Evolutionary conservation across 2,329 filamentous ascomycete genomes (phyloP), one percentile per base, ranked within the genome.

Genomic region (Colletotrichum chrysophilum): DNA sequence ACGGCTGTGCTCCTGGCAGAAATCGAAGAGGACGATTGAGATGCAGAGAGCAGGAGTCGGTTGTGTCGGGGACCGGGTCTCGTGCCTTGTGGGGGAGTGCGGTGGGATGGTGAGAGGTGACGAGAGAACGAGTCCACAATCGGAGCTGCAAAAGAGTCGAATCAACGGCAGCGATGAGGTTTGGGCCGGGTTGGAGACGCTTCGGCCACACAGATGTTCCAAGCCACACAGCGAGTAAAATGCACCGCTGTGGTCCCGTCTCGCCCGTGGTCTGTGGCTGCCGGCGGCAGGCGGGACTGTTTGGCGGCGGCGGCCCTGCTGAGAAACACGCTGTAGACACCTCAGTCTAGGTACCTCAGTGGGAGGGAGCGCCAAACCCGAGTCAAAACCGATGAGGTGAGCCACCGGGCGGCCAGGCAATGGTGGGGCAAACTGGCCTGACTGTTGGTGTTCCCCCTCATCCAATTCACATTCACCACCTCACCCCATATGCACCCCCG

Each of bases 31-130:
- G 61, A 10, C 28, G 72, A 32, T 24, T 55, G 61, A 71, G 36
- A 67, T 62, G 43, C 48, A 52, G 32, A 74, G 64, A 52, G 65
- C 58, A 67, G 64, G 65, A 66, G 58, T 60, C 74, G 70, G 74
- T 21, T 73, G 70, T 74, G 62, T 73, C 70, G 18, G 64, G 70
- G 64, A 74, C 74, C 74, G 70, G 64, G n/a, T 60, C 74, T 76
- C 74, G 74, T 74, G 70, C 28, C 74, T 73, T 69, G 28, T 52
- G 71, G 64, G 70, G 52, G 58, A 28, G 70, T 73, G 74, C 48
- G 21, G 70, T 69, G 70, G 64, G 56, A 73, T 56, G 60, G 43
- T 74, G 71, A 28, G 21, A 65, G 60, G 28, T 28, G 58, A 64
- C 32, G 64, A 28, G 32, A 66, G 73, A 48, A 48, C 38, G 64